These are phyloP conservation scores for Sugiyamaella mastotermitis DNA, from an alignment of 805 yeast species.

Conservation along the genomic window DNA sequence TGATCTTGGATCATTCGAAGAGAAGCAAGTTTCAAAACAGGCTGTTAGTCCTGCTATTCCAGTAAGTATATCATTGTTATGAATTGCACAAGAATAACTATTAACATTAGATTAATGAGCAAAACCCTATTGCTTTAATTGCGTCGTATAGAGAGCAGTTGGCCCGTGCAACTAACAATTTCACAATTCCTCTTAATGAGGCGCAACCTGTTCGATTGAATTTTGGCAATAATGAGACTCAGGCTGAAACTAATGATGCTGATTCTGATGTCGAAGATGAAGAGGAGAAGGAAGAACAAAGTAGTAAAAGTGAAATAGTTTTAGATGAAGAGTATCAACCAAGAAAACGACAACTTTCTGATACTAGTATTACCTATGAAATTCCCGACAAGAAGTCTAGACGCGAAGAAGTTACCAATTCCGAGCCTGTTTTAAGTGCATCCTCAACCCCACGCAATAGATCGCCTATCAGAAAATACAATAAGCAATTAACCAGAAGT, in stretches of 20 bases:
- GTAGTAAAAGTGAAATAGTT: neutral
- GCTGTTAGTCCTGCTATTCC: neutral
- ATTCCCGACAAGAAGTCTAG: neutral
- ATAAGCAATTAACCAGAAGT: conserved; percentile 5
- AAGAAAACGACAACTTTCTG: conserved; percentile 1
- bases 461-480: neutral
- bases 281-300: neutral
- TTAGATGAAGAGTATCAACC: conserved; percentile 1
- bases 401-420: neutral
- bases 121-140: conserved; percentile 23
- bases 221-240: neutral
- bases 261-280: neutral
- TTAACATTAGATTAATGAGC: conserved; percentile 4
- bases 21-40: too few relatives aligned
- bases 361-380: neutral
- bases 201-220: neutral
- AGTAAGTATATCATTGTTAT: neutral
- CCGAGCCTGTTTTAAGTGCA: neutral
- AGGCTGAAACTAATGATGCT: neutral
- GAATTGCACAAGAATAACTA: neutral
- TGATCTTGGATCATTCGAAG: conserved; percentile 4
- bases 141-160: conserved; percentile 26
- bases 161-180: conserved; percentile 12
- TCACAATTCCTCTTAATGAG: conserved; percentile 3
- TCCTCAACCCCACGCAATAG: neutral